phyloP scores from a whole-genome alignment of 306 rosid genomes.

The Rosa persica region DNA sequence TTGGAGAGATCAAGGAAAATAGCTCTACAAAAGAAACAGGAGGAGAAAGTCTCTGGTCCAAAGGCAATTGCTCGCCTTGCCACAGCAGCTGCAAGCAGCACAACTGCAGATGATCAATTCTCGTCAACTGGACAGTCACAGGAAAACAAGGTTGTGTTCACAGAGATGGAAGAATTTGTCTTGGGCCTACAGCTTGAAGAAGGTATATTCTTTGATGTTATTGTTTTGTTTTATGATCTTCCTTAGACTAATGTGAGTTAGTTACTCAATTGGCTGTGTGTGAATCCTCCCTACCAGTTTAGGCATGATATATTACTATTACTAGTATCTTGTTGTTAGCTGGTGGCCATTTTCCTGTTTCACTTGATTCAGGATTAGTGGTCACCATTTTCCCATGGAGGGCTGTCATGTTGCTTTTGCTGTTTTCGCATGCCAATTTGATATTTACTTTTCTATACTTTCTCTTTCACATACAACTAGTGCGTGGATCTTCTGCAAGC shows the following conservation, averaged over 20 bases:
- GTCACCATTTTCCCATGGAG: background rate
- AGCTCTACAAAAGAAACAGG: constrained; percentile 73
- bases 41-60: constrained; percentile 59
- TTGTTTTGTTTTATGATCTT: constrained; percentile 14
- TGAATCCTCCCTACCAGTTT: background rate
- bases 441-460: background rate
- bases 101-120: constrained; percentile 52
- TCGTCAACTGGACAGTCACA: constrained; percentile 55
- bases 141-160: constrained; percentile 82
- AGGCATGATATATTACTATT: background rate
- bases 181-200: constrained; percentile 95
- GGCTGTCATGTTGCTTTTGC: background rate
- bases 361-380: background rate
- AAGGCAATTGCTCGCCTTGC: constrained; percentile 80
- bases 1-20: constrained; percentile 75
- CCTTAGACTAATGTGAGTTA: background rate
- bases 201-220: constrained; percentile 44
- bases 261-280: background rate
- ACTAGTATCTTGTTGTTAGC: constrained; percentile 4
- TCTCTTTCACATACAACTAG: background rate
- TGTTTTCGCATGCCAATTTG: background rate
- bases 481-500: background rate
- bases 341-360: background rate
- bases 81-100: constrained; percentile 41
- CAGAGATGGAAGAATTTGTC: constrained; percentile 98